Base-by-base conservation (phyloP, 2,329 filamentous ascomycete species). In the Talaromyces pinophilus region DNA sequence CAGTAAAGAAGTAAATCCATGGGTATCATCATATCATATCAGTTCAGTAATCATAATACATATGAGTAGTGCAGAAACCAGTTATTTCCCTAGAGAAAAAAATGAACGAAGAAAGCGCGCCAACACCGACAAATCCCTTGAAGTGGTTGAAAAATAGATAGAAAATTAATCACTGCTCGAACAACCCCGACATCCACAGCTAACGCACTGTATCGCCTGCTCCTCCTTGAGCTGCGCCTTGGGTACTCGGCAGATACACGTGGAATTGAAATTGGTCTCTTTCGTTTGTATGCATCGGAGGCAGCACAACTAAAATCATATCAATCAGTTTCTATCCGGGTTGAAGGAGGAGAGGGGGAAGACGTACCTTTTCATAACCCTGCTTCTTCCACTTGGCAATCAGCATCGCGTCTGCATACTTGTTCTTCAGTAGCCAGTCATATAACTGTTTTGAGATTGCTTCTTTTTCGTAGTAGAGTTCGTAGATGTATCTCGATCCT, bases 341-440 rank as follows among this genome's bases (percentile, higher is more conserved):
- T 11, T 8, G 33, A 3, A 15, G 33, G 5, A 30, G 13, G 10
- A 6, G 50, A 50, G 19, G 28, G 17, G 22, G 5, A 40, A 15
- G 22, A 78, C 84, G 62, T 78, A 92, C 92, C 88, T 98, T 97
- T 80, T 99, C 95, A 75, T 99, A 99, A 17, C 95, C 95, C 75
- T 96, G 91, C 83, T 99, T 99, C 87, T 99, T 99, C 95, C 95
- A 99, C 82, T 99, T 99, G 15, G 95, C 95, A 76, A 99, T 98
- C 75, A 99, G 82, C 83, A 93, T 95, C 55, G 92, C 88, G 80
- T 99, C 95, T 5, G 93, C 95, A 77, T 99, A 98, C 60, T 90
- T 89, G 76, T 99, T 97, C 86, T 99, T 99, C 67, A 99, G 83
- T 70, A 98, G 82, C 90, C 92, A 99, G 72, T 98, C 95, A 80